A percentile compares a stretch with the other conserved stretches of the same genome.
phyloP scores from a whole-genome alignment of 2,329 filamentous ascomycete species.

The Colletotrichum liriopes region DNA sequence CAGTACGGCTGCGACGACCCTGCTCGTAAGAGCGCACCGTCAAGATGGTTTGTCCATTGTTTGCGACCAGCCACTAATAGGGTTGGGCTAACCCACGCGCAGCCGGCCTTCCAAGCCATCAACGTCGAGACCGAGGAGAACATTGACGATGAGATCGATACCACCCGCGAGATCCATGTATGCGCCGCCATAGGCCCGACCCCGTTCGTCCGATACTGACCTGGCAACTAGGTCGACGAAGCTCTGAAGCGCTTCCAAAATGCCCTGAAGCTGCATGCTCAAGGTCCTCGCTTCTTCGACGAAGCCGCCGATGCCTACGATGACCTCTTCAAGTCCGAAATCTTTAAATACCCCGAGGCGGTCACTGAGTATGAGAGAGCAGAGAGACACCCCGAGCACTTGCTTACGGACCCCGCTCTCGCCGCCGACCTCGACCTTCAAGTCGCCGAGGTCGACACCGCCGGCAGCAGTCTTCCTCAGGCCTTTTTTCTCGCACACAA shows the following conservation, averaged over 20 bases:
- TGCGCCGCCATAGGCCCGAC: slow-evolving; percentile 35
- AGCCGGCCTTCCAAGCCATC: slow-evolving; percentile 85
- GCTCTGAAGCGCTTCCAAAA: slow-evolving; percentile 94
- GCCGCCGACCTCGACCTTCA: slow-evolving; percentile 68
- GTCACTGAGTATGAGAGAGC: slow-evolving; percentile 86
- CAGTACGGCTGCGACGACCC: neutral
- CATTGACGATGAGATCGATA: slow-evolving; percentile 91
- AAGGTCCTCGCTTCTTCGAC: slow-evolving; percentile 82
- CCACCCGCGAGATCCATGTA: slow-evolving; percentile 92
- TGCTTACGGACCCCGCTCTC: slow-evolving; percentile 63
- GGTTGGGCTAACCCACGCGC: slow-evolving; percentile 22
- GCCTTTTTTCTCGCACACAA: slow-evolving; percentile 95
- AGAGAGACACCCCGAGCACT: slow-evolving; percentile 68
- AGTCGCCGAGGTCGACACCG: slow-evolving; percentile 78
- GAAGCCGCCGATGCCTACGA: slow-evolving; percentile 88
- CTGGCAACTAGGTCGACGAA: slow-evolving; percentile 82
- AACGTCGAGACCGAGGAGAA: slow-evolving; percentile 96
- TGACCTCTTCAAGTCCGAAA: slow-evolving; percentile 89
- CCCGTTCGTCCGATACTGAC: neutral
- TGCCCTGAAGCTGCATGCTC: slow-evolving; percentile 91
- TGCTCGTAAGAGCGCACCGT: slow-evolving; percentile 7
- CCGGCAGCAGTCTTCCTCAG: slow-evolving; percentile 86
- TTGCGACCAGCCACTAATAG: slow-evolving; percentile 3
- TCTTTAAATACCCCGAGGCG: slow-evolving; percentile 93
- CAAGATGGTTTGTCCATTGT: slow-evolving; percentile 27